Evolutionary conservation across 2,329 filamentous ascomycete species (phyloP).

Genomic region (Sporothrix euskadiensis): DNA sequence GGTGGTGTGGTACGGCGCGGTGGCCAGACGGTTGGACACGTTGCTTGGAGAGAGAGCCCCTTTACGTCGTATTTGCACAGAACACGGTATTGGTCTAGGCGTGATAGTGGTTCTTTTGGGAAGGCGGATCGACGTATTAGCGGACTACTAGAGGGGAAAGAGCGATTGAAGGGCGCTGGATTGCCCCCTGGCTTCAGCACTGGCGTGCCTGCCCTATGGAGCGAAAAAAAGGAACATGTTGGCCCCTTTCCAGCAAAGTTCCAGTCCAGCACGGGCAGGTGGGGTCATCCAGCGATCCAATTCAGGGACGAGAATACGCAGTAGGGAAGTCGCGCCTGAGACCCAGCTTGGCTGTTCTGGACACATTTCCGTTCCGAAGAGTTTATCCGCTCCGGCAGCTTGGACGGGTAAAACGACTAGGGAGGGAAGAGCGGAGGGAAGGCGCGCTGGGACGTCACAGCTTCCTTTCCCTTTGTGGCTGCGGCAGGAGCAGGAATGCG

Average conservation of each 20-base stretch:
- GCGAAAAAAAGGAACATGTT: not conserved
- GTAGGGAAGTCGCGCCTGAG: conserved; percentile 7
- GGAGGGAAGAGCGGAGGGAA: not conserved
- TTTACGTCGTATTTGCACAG: not conserved
- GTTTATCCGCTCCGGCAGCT: conserved; percentile 36
- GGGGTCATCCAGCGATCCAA: conserved; percentile 18
- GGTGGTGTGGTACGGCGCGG: conserved; percentile 3
- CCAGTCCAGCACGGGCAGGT: not conserved
- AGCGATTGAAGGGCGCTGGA: conserved; percentile 7
- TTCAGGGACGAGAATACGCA: not conserved
- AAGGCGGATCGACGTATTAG: conserved; percentile 1
- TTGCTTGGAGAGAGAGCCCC: conserved; percentile 18
- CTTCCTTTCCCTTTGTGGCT: not conserved
- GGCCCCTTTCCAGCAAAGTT: conserved; percentile 1
- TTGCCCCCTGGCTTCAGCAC: conserved; percentile 1
- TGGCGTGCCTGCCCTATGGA: conserved; percentile 6
- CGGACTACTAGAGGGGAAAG: conserved; percentile 2
- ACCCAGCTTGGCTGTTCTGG: conserved; percentile 30
- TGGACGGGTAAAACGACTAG: not conserved
- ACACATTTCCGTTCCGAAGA: conserved; percentile 40
- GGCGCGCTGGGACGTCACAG: conserved; percentile 21
- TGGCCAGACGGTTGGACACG: conserved; percentile 29
- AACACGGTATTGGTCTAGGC: not conserved
- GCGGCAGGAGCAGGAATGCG: conserved; percentile 21
- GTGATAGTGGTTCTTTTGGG: not conserved